Evolutionary conservation across 2,329 filamentous ascomycete genomes (phyloP), one percentile per base, ranked within the genome.

Genomic region (Diplodia mutila): DNA sequence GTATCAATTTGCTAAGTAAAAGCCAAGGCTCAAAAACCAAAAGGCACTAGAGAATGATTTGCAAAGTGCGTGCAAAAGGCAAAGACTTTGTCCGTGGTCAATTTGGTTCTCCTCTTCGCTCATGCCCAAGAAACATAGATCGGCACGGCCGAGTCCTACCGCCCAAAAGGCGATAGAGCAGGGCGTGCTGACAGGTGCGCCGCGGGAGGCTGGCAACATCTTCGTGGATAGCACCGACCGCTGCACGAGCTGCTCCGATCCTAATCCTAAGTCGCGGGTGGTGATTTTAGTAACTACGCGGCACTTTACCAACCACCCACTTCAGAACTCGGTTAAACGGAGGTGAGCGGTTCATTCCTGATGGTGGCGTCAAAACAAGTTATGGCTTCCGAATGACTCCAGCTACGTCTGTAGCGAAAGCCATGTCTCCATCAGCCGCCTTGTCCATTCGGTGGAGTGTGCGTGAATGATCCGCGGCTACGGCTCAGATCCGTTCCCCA

Each of bases 361-460:
- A 25, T 23, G 27, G n/a, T 29, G 34, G 46, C 27, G n/a, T 63
- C 18, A 61, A 46, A 49, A 46, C 39, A 61, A 25, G 39, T 9
- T 12, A 8, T 49, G 53, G 32, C 9, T 32, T 49, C 39, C 18
- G 14, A n/a, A 32, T 46, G 57, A 49, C 25, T 61, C 57, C 57
- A 63, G 27, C 46, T 34, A 63, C 46, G 34, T 25, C 29, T 61
- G 42, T 48, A 49, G 57, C 57, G 42, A 32, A 49, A 34, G 42
- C 25, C 29, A 6, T 37, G 5, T 48, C 27, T 27, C 21, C 18
- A 76, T 79, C 77, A 79, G 70, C 77, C 77, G 61, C 73, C 77
- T 70, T 79, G 77, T 57, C 77, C 77, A 66, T 78, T 77, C 1
- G 77, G 75, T 5, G 77, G 76, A 14, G 75, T 78, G 18, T 68